Evolutionary conservation across 2,329 filamentous ascomycete species (phyloP), one percentile per base, ranked within the genome.

Genomic region (Alternaria arbusti): DNA sequence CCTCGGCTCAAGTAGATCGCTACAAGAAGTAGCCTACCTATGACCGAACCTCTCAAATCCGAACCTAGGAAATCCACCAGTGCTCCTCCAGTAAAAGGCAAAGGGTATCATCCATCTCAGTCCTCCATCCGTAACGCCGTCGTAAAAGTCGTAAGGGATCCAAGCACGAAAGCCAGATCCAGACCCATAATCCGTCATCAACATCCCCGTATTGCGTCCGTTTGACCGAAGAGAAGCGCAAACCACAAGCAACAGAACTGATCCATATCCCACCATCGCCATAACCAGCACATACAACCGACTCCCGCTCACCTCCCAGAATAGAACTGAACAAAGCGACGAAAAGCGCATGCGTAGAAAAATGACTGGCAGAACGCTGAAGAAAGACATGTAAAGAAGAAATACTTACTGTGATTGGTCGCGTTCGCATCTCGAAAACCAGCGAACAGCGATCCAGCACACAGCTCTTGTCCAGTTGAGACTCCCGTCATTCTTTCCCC

Each of bases 121-220:
- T 15, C 32, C 15, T 17, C 36, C 36, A n/a, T 23, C 22, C 44
- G 8, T 46, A 15, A 46, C 44, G 13, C 20, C 44, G 4, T 23
- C 44, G 2, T 40, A 17, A 40, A 40, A 40, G 15, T 17, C n/a
- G n/a, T 40, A 17, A 40, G 4, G 15, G 4, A n/a, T 4, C 15
- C 4, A 5, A n/a, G 36, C 36, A 40, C 36, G 5, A 17, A 1
- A 17, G n/a, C 4, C 15, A 40, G 15, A 40, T 6, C 36, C n/a
- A n/a, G 4, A 17, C 36, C 36, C 32, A n/a, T n/a, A 36, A 36
- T 15, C 7, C 32, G 43, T 22, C 6, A 23, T 46, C 20, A 46
- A 15, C 47, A 47, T 17, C 1, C 66, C 63, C 67, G 68, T 65
- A 6, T 40, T 0, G 1, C 1, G 15, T 40, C 36, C 36, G 36